These are phyloP conservation scores for Solanum sparsipilum DNA, from an alignment of 257 asterid species.

Conservation along the genomic window DNA sequence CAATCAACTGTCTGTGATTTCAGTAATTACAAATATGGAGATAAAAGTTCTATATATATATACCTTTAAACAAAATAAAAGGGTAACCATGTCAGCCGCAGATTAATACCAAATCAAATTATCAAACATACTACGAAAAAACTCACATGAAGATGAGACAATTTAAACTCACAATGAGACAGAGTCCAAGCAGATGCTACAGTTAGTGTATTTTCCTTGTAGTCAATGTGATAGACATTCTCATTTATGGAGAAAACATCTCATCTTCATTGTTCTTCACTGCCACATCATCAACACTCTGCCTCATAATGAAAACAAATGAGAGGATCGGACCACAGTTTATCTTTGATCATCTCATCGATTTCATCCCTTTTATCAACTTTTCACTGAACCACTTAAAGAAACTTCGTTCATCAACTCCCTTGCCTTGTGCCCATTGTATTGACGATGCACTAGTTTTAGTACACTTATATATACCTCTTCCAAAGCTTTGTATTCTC, in stretches of 20 bases:
- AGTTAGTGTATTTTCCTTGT: not conserved
- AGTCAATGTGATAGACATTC: not conserved
- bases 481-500: slow-evolving; percentile 69
- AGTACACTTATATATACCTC: slow-evolving; percentile 11
- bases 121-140: no score
- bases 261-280: not conserved
- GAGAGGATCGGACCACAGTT: not conserved
- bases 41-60: no score
- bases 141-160: not conserved
- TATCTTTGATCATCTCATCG: not conserved
- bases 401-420: not conserved
- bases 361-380: not conserved
- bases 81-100: no score
- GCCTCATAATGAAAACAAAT: not conserved
- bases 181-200: no score
- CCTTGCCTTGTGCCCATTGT: not conserved
- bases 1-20: not conserved
- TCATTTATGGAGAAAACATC: no score
- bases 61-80: no score
- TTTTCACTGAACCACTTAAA: not conserved
- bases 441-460: not conserved
- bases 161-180: not conserved
- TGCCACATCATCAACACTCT: not conserved
- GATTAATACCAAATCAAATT: no score
- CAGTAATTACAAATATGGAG: not conserved